Percentiles rank a stretch among this genome's conserved stretches.
These are phyloP conservation scores for Plectranthus barbatus DNA, from an alignment of 257 asterid genomes.

Conservation along the genomic window DNA sequence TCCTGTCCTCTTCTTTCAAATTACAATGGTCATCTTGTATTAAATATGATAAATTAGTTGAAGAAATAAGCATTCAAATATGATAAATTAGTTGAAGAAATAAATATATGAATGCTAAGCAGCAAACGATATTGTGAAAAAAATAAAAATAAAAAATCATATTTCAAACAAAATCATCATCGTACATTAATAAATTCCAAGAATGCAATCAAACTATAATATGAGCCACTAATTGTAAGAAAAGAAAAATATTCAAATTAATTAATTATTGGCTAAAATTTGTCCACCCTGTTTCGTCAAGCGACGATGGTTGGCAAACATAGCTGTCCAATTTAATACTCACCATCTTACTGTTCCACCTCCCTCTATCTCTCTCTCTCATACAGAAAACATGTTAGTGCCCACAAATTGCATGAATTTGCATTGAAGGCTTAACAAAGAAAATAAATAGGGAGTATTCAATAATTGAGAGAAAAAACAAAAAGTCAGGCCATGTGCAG, in stretches of 20 bases:
- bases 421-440: not conserved
- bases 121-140: too few species aligned
- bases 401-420: not conserved
- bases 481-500: slow-evolving; percentile 14
- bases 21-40: too few species aligned
- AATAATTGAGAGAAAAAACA: not conserved
- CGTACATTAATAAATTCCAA: too few species aligned
- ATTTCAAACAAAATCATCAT: too few species aligned
- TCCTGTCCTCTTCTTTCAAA: too few species aligned
- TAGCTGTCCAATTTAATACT: slow-evolving; percentile 20
- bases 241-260: not conserved
- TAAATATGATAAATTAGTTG: too few species aligned
- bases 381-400: too few species aligned
- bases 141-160: too few species aligned
- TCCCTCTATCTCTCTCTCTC: not conserved
- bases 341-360: not conserved
- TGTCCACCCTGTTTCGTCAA: not conserved
- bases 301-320: slow-evolving; percentile 20
- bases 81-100: too few species aligned
- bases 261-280: not conserved
- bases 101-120: too few species aligned
- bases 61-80: too few species aligned
- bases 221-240: not conserved
- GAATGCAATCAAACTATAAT: too few species aligned
- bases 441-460: not conserved